These are phyloP conservation scores for Berberis thunbergii DNA, from an alignment of 164 flowering plant species.

Conservation along the genomic window DNA sequence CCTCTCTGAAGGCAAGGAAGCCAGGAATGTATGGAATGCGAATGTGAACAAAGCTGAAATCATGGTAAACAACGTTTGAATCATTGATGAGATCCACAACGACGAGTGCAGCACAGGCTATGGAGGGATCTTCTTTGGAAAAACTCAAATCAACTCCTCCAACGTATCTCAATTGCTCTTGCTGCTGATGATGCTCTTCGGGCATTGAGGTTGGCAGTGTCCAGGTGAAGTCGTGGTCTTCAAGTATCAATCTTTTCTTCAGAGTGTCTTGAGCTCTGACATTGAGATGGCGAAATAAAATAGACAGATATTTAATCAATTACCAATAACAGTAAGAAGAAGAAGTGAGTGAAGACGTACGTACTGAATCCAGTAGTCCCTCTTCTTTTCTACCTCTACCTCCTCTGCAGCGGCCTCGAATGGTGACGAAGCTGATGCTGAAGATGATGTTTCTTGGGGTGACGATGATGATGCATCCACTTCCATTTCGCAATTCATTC, in stretches of 20 bases:
- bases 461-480: no score
- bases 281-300: no score
- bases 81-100: constrained; percentile 40
- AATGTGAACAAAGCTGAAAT: constrained; percentile 41
- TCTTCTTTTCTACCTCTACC: no score
- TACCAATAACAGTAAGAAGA: no score
- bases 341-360: no score
- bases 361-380: no score
- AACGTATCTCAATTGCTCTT: constrained; percentile 39
- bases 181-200: background rate
- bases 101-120: constrained; percentile 72
- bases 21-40: constrained; percentile 73
- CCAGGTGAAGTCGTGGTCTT: constrained; percentile 57
- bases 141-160: constrained; percentile 94
- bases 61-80: constrained; percentile 53
- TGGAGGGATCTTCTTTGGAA: constrained; percentile 51
- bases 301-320: no score
- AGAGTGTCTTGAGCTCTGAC: constrained; percentile 51
- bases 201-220: constrained; percentile 8
- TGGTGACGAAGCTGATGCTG: no score
- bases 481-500: no score
- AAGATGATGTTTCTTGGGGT: no score
- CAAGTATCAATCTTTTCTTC: constrained; percentile 31
- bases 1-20: constrained; percentile 95
- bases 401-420: no score